phyloP scores from a whole-genome alignment of 2,329 filamentous ascomycete species.

The Cryoendolithus antarcticus region DNA sequence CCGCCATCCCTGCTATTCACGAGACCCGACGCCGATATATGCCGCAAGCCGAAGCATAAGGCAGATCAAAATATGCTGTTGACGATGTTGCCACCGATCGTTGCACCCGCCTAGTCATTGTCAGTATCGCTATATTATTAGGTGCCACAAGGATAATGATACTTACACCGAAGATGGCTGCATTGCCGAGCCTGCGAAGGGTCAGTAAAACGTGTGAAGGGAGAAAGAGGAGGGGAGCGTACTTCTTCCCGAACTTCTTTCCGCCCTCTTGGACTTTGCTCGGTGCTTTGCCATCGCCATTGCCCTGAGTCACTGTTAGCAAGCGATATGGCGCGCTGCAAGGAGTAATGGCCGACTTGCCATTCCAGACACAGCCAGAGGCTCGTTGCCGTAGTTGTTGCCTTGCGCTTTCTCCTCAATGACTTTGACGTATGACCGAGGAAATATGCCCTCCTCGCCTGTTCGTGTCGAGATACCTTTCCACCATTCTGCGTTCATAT shows the following conservation, averaged over 20 bases:
- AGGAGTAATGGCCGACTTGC: neutral
- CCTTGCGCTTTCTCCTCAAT: constrained; percentile 49
- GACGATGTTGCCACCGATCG: constrained; percentile 78
- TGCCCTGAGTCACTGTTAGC: constrained; percentile 16
- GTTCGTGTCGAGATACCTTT: constrained; percentile 77
- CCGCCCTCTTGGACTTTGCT: constrained; percentile 61
- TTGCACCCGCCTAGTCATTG: constrained; percentile 51
- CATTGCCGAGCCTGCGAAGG: constrained; percentile 46
- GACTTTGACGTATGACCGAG: constrained; percentile 68
- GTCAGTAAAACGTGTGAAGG: too few relatives aligned
- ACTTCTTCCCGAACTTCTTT: constrained; percentile 94
- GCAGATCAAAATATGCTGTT: constrained; percentile 66
- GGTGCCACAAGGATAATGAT: too few relatives aligned
- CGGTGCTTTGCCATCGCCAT: constrained; percentile 36
- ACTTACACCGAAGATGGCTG: constrained; percentile 67
- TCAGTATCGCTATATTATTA: too few relatives aligned
- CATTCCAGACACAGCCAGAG: constrained; percentile 55
- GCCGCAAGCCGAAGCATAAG: too few relatives aligned
- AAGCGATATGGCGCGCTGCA: too few relatives aligned
- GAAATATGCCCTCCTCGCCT: constrained; percentile 82
- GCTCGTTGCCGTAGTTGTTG: constrained; percentile 45
- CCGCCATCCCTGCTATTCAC: too few relatives aligned
- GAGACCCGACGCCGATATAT: too few relatives aligned
- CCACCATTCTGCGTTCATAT: constrained; percentile 98
- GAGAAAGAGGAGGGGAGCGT: too few relatives aligned